These are phyloP conservation scores for Colletotrichum endophyticum DNA, from an alignment of 2,329 filamentous ascomycete species.

Conservation along the genomic window DNA sequence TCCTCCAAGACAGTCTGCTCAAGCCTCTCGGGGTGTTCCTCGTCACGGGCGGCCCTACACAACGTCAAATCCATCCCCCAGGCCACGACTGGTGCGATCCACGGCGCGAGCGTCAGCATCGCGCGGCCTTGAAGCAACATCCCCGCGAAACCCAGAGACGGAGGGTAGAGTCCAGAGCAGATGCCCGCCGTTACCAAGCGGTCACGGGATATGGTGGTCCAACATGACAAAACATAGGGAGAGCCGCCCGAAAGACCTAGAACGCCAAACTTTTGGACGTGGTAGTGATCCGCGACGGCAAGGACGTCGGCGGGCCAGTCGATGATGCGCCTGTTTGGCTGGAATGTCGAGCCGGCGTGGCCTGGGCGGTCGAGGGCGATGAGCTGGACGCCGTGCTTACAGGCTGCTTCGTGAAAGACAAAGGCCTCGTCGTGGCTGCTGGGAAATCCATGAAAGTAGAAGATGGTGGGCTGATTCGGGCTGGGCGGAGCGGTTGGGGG, in stretches of 20 bases:
- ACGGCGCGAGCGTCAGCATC: conserved; percentile 24
- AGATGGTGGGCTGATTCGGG: background rate
- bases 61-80: conserved; percentile 28
- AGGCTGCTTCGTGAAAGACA: conserved; percentile 27
- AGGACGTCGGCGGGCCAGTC: conserved; percentile 39
- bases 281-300: conserved; percentile 29
- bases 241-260: conserved; percentile 40
- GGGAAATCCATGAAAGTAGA: conserved; percentile 47
- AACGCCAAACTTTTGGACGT: conserved; percentile 32
- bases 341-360: conserved; percentile 41
- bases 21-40: conserved; percentile 3
- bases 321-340: conserved; percentile 31
- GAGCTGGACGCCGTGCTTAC: conserved; percentile 32
- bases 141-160: conserved; percentile 35
- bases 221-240: conserved; percentile 40
- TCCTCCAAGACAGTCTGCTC: background rate
- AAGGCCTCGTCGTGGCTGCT: conserved; percentile 41
- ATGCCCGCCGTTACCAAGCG: conserved; percentile 40
- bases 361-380: conserved; percentile 46
- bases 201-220: conserved; percentile 28
- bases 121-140: conserved; percentile 25
- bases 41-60: conserved; percentile 18
- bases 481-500: background rate
- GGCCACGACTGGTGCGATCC: conserved; percentile 21
- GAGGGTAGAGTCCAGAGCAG: conserved; percentile 38